Percentiles rank a stretch among this genome's conserved stretches.
Evolutionary conservation across 73 alveolate genomes (phyloP).

Genomic region (Paramecium sonneborni): DNA sequence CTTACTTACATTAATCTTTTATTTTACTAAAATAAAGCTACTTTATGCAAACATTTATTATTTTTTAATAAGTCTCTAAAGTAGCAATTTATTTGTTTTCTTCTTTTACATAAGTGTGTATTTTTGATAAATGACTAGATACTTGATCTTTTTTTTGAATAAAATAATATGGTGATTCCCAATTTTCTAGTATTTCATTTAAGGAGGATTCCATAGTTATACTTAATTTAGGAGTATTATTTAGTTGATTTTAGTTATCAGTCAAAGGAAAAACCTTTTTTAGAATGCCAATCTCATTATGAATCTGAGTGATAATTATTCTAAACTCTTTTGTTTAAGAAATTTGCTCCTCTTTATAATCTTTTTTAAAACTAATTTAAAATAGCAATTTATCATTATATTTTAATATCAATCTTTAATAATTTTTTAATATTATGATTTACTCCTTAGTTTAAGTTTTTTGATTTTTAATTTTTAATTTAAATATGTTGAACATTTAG

Average conservation of each 20-base stretch:
- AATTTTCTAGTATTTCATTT: not conserved
- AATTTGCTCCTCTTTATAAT: not conserved
- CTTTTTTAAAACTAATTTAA: not conserved
- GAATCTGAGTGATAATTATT: not conserved
- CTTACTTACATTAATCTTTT: not conserved
- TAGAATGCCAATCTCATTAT: not conserved
- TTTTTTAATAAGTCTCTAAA: not conserved
- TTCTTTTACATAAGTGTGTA: not conserved
- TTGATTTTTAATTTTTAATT: not conserved
- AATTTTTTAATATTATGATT: not conserved
- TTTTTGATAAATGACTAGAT: not conserved
- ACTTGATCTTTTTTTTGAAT: not conserved
- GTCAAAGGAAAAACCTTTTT: not conserved
- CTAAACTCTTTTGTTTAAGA: not conserved
- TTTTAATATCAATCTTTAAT: not conserved
- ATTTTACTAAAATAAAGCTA: not conserved
- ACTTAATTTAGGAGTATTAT: not conserved
- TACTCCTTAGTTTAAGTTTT: not conserved
- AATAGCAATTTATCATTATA: not conserved
- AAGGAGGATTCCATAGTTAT: not conserved
- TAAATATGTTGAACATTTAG: not conserved
- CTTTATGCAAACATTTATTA: not conserved
- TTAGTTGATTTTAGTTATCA: not conserved
- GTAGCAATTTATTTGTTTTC: not conserved
- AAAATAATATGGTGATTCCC: not conserved